Conservation (phyloP, 1,284 basidiomycete genomes). For the Malassezia sp. region DNA sequence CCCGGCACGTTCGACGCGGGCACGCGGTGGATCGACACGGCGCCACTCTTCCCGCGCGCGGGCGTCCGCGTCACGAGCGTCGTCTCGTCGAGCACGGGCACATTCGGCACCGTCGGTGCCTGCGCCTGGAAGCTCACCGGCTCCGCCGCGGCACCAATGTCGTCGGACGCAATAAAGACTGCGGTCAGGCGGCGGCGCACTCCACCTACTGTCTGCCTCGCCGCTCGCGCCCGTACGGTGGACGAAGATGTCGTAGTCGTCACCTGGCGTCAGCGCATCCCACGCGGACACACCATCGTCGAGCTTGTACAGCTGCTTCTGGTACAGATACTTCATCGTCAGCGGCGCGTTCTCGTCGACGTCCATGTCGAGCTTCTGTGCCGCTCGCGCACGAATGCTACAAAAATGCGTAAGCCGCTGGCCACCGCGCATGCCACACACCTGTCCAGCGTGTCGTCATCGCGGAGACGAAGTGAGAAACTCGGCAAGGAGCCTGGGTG, state of each 20-base stretch:
- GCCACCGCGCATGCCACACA: conserved; percentile 10
- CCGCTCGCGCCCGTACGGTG: conserved; percentile 33
- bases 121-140: conserved; percentile 17
- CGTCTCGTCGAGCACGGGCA: conserved; percentile 38
- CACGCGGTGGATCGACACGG: conserved; percentile 42
- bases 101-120: conserved; percentile 26
- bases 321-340: conserved; percentile 37
- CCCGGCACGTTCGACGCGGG: conserved; percentile 28
- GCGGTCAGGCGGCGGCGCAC: neutral
- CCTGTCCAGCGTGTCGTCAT: conserved; percentile 31
- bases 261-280: conserved; percentile 16
- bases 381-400: conserved; percentile 31
- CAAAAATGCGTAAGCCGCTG: too few species aligned
- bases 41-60: conserved; percentile 40
- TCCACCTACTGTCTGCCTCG: conserved; percentile 29
- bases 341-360: conserved; percentile 33
- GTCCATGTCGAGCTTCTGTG: conserved; percentile 36
- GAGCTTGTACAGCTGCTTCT: conserved; percentile 32
- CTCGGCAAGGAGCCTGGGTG: conserved; percentile 40
- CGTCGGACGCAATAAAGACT: neutral
- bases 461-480: conserved; percentile 40
- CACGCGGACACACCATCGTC: conserved; percentile 32
- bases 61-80: conserved; percentile 42
- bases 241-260: conserved; percentile 44
- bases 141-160: conserved; percentile 4